These are phyloP conservation scores for Talaromyces amestolkiae DNA, from an alignment of 2,329 filamentous ascomycete genomes.

Conservation along the genomic window DNA sequence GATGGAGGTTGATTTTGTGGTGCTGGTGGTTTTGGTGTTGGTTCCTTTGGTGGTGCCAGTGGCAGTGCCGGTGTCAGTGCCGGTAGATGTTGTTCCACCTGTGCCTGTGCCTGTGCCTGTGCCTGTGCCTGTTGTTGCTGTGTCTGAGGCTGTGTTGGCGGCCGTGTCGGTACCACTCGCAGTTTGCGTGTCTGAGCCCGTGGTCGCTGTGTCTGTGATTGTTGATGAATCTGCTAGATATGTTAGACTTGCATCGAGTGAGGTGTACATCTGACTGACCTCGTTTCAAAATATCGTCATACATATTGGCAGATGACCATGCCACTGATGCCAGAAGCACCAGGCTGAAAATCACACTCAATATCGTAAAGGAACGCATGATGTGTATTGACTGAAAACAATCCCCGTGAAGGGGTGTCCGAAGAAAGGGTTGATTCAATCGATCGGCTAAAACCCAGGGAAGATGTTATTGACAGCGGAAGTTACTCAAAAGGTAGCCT, in stretches of 20 bases:
- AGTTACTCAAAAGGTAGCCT: not conserved
- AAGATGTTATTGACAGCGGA: not conserved
- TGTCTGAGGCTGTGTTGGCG: not conserved
- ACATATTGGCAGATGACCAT: constrained; percentile 26
- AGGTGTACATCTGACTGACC: not conserved
- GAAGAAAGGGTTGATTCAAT: constrained; percentile 8
- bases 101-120: constrained; percentile 21
- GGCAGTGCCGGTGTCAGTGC: not conserved
- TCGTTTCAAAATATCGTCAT: constrained; percentile 23
- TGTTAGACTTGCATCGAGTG: not conserved
- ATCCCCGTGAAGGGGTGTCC: constrained; percentile 13
- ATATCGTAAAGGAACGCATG: constrained; percentile 34
- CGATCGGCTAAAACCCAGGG: not conserved
- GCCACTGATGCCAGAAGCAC: constrained; percentile 34
- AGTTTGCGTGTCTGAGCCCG: not conserved
- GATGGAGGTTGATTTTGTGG: constrained; percentile 33
- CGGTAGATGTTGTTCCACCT: constrained; percentile 9
- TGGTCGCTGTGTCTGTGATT: constrained; percentile 22
- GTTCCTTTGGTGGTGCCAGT: constrained; percentile 6
- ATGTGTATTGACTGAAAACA: constrained; percentile 14
- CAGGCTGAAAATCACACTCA: constrained; percentile 35
- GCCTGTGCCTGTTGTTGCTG: constrained; percentile 20
- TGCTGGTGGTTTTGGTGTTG: not conserved
- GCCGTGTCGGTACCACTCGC: not conserved
- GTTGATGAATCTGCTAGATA: not conserved